These are phyloP conservation scores for Aspergillus egyptiacus DNA, from an alignment of 495 filamentous ascomycete species.

Conservation along the genomic window DNA sequence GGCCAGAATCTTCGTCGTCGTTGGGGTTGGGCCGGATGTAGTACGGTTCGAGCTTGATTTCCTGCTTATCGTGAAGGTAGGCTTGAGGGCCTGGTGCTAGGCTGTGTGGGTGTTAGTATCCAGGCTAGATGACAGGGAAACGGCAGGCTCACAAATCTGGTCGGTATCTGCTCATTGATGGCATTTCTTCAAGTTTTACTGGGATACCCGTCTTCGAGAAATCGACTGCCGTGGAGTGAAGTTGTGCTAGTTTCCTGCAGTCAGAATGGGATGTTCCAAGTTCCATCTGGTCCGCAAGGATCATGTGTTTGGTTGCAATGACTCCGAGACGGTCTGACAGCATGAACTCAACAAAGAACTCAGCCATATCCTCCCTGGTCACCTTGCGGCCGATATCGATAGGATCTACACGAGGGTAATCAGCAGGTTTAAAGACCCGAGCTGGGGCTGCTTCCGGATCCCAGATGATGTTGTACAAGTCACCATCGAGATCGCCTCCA, in stretches of 20 bases:
- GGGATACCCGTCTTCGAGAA: constrained; percentile 74
- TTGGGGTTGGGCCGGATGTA: constrained; percentile 25
- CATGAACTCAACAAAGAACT: constrained; percentile 81
- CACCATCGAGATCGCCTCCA: constrained; percentile 80
- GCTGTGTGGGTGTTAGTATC: constrained; percentile 9
- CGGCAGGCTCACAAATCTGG: constrained; percentile 47
- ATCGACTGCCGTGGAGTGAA: constrained; percentile 76
- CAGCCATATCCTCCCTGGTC: constrained; percentile 53
- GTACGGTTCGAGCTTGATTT: constrained; percentile 13
- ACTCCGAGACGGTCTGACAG: constrained; percentile 64
- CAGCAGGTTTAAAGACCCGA: constrained; percentile 48
- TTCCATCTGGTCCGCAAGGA: constrained; percentile 56
- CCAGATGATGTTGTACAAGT: constrained; percentile 70
- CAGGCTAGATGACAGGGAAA: background rate
- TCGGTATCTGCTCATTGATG: constrained; percentile 31
- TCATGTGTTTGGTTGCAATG: constrained; percentile 61
- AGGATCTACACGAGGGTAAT: constrained; percentile 55
- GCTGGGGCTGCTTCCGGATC: constrained; percentile 44
- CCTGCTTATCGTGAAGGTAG: constrained; percentile 32
- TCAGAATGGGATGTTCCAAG: constrained; percentile 50
- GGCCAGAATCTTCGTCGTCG: constrained; percentile 45
- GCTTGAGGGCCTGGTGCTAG: constrained; percentile 61
- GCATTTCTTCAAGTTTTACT: constrained; percentile 44
- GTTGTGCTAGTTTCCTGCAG: constrained; percentile 58
- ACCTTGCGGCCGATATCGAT: constrained; percentile 53